Conservation (phyloP, 1,284 basidiomycete species). For the Termitomyces sp. region DNA sequence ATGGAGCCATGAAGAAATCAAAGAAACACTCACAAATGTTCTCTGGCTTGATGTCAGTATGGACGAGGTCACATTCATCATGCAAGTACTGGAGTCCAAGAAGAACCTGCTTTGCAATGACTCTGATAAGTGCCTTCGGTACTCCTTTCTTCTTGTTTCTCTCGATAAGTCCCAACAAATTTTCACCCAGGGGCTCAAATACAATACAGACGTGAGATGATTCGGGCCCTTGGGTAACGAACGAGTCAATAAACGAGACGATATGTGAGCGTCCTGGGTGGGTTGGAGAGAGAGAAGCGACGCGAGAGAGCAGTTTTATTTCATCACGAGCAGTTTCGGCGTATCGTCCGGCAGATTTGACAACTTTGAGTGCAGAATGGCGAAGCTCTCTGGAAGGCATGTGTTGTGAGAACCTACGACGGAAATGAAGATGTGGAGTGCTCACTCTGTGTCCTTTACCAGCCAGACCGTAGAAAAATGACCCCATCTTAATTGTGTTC, state of each 20-base stretch:
- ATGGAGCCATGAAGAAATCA: conserved; percentile 11
- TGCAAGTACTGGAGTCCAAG: conserved; percentile 90
- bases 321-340: conserved; percentile 89
- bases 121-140: conserved; percentile 73
- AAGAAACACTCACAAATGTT: conserved; percentile 69
- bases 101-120: conserved; percentile 79
- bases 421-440: conserved; percentile 18
- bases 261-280: conserved; percentile 70
- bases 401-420: conserved; percentile 12
- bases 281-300: conserved; percentile 65
- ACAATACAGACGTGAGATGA: conserved; percentile 85
- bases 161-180: conserved; percentile 79
- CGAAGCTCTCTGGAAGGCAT: conserved; percentile 42
- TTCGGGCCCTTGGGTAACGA: conserved; percentile 61
- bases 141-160: conserved; percentile 85
- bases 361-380: conserved; percentile 88
- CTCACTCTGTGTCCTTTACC: conserved; percentile 67
- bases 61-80: conserved; percentile 83
- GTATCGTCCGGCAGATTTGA: conserved; percentile 83
- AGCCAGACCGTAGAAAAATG: conserved; percentile 89
- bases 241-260: conserved; percentile 86
- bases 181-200: conserved; percentile 89
- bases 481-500: conserved; percentile 62
- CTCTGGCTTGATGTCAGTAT: conserved; percentile 90
- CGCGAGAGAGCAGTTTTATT: conserved; percentile 79